phyloP scores from a whole-genome alignment of 2,329 filamentous ascomycete genomes.

The Lasiodiplodia hormozganensis region DNA sequence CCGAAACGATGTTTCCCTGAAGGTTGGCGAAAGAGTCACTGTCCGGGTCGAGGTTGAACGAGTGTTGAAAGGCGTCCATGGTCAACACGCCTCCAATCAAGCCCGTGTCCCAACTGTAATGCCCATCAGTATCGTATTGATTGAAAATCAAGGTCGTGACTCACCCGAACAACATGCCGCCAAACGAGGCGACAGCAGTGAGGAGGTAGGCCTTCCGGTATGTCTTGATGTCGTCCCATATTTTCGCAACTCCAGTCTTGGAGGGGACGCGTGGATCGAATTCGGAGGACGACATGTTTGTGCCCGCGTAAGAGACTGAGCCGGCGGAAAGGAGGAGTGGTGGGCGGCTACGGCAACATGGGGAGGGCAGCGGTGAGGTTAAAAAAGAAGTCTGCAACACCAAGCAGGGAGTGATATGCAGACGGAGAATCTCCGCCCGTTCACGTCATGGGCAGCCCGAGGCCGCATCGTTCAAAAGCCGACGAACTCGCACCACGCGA shows the following conservation, averaged over 20 bases:
- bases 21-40: constrained; percentile 47
- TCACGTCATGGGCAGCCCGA: constrained; percentile 13
- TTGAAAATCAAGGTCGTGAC: constrained; percentile 34
- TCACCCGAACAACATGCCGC: constrained; percentile 44
- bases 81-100: constrained; percentile 48
- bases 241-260: constrained; percentile 8
- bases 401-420: constrained; percentile 17
- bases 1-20: constrained; percentile 53
- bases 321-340: not conserved
- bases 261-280: not conserved
- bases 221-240: constrained; percentile 43
- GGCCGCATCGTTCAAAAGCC: constrained; percentile 20
- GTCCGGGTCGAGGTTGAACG: constrained; percentile 46
- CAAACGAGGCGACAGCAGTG: constrained; percentile 52
- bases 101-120: constrained; percentile 36
- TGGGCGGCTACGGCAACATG: constrained; percentile 9
- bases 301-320: not conserved
- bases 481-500: constrained; percentile 17
- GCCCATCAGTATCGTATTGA: not conserved
- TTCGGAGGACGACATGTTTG: constrained; percentile 3
- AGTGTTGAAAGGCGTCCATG: constrained; percentile 53
- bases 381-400: constrained; percentile 11
- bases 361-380: constrained; percentile 11
- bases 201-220: constrained; percentile 51
- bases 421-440: constrained; percentile 19